Base-by-base conservation (phyloP, 495 filamentous ascomycete genomes). In the Stereocaulon alpinum region DNA sequence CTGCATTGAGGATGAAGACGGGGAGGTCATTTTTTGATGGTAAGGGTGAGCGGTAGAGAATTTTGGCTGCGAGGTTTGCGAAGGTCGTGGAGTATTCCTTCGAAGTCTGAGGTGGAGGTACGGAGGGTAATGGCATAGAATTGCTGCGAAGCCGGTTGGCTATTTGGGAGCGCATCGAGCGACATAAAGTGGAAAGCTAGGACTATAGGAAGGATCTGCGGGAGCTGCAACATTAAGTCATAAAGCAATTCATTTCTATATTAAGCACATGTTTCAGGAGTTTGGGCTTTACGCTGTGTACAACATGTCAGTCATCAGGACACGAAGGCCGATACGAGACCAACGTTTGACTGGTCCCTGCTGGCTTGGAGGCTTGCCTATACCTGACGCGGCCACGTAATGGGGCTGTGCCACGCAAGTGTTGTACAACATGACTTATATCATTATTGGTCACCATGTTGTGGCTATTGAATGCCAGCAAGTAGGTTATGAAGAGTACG, bases 1-100 rank as follows among this genome's bases (percentile, higher is more conserved):
- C 77, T 4, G 77, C 76, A 60, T 78, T 79, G 50, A 82, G 73
- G 17, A 82, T 71, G 66, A 77, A 75, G 58, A 81, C 58, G 10
- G 79, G 77, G 7, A 75, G 71, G 10, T 74, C 72, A 17, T 68
- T 67, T 37, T 64, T 63, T 2, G 77, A 77, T 34, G 74, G 72
- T 27, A 74, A 64, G 0, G 80, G 80, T 4, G 76, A 79, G 14
- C 71, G 73, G 59, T 77, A 82, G 44, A 82, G 69, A 59, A 81
- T 79, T 48, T 67, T 69, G 6, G 69, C 63, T 6, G 76, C 77
- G 18, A 72, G 59, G 20, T 62, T 58, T 17, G 74, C 74, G 20
- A 78, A 72, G 20, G 49, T 41, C 0, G 58, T 58, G 20, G 74
- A 73, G 61, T 75, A 78, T 27, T 73, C 72, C 20, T 65, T 61